A percentile compares a stretch with the other conserved stretches of the same genome.
These are phyloP conservation scores for Pseudogymnoascus sp. DNA, from an alignment of 2,329 filamentous ascomycete genomes.

Conservation along the genomic window DNA sequence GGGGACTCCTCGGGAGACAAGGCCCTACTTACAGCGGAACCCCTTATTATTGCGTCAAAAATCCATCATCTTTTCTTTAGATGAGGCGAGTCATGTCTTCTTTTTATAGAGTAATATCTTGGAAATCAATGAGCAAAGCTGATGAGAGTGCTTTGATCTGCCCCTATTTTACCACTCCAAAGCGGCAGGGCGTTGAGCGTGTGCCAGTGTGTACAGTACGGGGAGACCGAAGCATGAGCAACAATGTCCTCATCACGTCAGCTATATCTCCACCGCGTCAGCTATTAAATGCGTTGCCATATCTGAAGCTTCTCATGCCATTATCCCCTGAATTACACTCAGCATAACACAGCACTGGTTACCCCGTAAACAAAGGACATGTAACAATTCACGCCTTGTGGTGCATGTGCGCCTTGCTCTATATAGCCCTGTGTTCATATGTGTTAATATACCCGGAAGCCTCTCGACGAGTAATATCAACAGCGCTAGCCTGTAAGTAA, in stretches of 20 bases:
- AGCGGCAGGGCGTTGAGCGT: background rate
- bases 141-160: background rate
- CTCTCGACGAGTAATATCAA: background rate
- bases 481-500: conserved; percentile 4
- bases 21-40: background rate
- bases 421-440: background rate
- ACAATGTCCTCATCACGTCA: background rate
- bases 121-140: background rate
- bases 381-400: background rate
- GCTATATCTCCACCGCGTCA: background rate
- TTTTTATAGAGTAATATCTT: background rate
- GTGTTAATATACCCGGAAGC: background rate
- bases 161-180: background rate
- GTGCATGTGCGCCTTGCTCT: background rate
- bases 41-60: conserved; percentile 2
- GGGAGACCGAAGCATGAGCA: background rate
- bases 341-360: background rate
- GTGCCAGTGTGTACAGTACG: background rate
- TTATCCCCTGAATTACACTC: background rate
- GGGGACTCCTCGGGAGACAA: background rate
- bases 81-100: background rate
- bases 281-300: background rate
- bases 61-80: background rate
- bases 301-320: background rate
- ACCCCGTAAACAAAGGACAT: conserved; percentile 6